Evolutionary conservation across 2,329 filamentous ascomycete species (phyloP).

Genomic region (Alternaria angustiovoidea): DNA sequence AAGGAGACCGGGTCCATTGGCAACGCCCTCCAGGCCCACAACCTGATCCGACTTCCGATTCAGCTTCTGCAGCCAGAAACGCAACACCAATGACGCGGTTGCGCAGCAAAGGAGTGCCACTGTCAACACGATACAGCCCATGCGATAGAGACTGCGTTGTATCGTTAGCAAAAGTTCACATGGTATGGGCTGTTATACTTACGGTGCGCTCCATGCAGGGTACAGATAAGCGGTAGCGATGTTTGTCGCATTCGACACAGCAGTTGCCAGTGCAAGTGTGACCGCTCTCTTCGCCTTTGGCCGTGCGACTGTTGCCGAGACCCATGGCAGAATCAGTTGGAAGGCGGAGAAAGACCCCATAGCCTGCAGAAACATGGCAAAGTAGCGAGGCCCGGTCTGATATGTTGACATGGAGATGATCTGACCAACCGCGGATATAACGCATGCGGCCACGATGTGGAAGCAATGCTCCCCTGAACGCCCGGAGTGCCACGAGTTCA

Average conservation of each 20-base stretch:
- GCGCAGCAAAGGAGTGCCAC: slow-evolving; percentile 27
- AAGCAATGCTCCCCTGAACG: slow-evolving; percentile 64
- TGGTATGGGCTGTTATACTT: neutral
- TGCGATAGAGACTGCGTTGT: slow-evolving; percentile 23
- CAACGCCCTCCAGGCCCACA: slow-evolving; percentile 24
- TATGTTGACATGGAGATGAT: slow-evolving; percentile 58
- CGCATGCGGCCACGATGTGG: slow-evolving; percentile 39
- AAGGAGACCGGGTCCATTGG: slow-evolving; percentile 17
- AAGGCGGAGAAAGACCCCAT: slow-evolving; percentile 36
- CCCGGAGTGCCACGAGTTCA: slow-evolving; percentile 64
- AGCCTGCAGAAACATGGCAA: slow-evolving; percentile 65
- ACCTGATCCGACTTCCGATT: slow-evolving; percentile 23
- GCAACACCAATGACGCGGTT: slow-evolving; percentile 18
- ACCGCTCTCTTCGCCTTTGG: slow-evolving; percentile 47
- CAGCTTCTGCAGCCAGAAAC: slow-evolving; percentile 28
- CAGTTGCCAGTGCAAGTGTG: slow-evolving; percentile 42
- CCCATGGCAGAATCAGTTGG: slow-evolving; percentile 45
- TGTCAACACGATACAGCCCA: slow-evolving; percentile 33
- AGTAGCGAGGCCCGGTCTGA: slow-evolving; percentile 62
- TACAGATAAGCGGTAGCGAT: slow-evolving; percentile 44
- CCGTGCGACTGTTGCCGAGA: slow-evolving; percentile 43
- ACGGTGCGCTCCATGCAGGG: slow-evolving; percentile 29
- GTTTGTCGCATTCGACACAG: slow-evolving; percentile 46
- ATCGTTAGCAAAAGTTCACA: neutral
- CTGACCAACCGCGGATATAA: slow-evolving; percentile 25